Conservation (phyloP, 2,329 filamentous ascomycete species). For the Colletotrichum theobromicola region DNA sequence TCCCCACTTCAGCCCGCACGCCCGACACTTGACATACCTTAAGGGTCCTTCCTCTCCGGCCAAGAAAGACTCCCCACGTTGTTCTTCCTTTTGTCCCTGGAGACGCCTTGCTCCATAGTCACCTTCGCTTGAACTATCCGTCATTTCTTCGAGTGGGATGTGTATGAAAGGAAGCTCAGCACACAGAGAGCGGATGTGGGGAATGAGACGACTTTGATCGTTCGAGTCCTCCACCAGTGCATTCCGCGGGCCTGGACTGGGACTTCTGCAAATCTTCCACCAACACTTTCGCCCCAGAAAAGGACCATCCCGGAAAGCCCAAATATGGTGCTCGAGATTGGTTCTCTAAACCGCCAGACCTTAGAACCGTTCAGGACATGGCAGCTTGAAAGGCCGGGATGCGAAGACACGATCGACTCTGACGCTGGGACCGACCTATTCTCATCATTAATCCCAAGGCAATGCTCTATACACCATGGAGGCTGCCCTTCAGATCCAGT, state of each 20-base stretch:
- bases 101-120: not conserved
- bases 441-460: not conserved
- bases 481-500: not conserved
- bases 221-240: not conserved
- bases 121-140: not conserved
- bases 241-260: not conserved
- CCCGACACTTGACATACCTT: not conserved
- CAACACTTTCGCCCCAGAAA: not conserved
- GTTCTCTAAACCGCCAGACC: slow-evolving; percentile 2
- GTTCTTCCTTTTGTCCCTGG: not conserved
- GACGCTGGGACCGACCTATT: not conserved
- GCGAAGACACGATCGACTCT: not conserved
- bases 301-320: not conserved
- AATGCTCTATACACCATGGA: not conserved
- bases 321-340: slow-evolving; percentile 17
- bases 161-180: not conserved
- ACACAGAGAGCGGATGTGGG: not conserved
- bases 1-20: not conserved
- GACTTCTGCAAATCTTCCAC: not conserved
- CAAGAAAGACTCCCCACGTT: not conserved
- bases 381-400: not conserved
- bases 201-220: not conserved
- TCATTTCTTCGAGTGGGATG: not conserved
- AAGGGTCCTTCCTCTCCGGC: not conserved
- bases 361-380: slow-evolving; percentile 15